A percentile compares a stretch with the other conserved stretches of the same genome.
Conservation (phyloP, 106 monocot genomes). For the Alisma plantagoaquatica region DNA sequence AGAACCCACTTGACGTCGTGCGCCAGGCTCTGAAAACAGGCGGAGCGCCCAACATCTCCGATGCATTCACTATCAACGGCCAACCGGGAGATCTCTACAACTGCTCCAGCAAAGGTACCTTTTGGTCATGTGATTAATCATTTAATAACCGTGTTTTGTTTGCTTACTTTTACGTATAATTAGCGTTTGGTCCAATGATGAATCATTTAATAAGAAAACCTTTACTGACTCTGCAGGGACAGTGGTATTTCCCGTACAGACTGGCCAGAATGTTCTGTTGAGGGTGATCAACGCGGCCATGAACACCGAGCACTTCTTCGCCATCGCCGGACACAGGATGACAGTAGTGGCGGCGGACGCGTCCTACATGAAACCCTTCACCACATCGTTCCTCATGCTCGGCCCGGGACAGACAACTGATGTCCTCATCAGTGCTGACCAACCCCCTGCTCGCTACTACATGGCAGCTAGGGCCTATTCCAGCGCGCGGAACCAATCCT, state of each 20-base stretch:
- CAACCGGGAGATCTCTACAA: no score
- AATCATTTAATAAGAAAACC: neutral
- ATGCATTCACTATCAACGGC: no score
- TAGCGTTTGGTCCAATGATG: no score
- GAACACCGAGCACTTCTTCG: conserved; percentile 27
- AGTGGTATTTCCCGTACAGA: conserved; percentile 21
- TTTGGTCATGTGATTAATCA: conserved; percentile 40
- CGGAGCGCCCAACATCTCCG: no score
- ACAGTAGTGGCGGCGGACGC: conserved; percentile 39
- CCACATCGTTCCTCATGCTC: conserved; percentile 26
- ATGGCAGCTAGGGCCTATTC: neutral
- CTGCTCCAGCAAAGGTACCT: no score
- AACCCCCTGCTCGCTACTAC: conserved; percentile 1
- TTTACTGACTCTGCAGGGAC: conserved; percentile 16
- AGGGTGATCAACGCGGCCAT: conserved; percentile 34
- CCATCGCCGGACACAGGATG: conserved; percentile 39
- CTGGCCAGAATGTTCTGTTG: conserved; percentile 35
- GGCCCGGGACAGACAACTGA: conserved; percentile 42
- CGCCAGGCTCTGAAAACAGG: no score
- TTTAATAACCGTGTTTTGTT: conserved; percentile 30
- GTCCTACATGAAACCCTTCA: conserved; percentile 34
- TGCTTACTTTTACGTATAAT: no score
- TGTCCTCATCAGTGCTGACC: conserved; percentile 23
- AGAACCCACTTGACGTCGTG: no score
- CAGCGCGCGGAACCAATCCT: neutral